A percentile compares a stretch with the other conserved stretches of the same genome.
These are phyloP conservation scores for Aspergillus terreus DNA, from an alignment of 2,329 filamentous ascomycete genomes.

Conservation along the genomic window DNA sequence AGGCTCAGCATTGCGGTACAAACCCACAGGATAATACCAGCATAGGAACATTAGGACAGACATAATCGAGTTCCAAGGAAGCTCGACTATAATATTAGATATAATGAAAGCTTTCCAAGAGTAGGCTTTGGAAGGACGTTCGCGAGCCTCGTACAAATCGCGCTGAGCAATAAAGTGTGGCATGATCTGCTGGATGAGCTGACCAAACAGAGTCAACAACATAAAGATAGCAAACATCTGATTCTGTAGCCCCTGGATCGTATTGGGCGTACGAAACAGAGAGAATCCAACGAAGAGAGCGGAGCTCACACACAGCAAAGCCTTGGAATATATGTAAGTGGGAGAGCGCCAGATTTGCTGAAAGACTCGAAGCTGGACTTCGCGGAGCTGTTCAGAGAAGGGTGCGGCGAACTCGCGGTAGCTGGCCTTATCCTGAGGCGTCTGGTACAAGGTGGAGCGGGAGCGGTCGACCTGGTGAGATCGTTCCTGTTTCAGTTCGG, in stretches of 20 bases:
- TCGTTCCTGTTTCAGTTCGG: no score
- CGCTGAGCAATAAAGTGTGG: slow-evolving; percentile 54
- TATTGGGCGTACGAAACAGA: slow-evolving; percentile 69
- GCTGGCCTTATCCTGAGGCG: slow-evolving; percentile 25
- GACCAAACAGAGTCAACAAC: slow-evolving; percentile 69
- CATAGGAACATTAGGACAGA: no score
- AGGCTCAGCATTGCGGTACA: no score
- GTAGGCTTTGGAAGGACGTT: slow-evolving; percentile 63
- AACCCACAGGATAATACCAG: no score
- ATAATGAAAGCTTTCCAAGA: slow-evolving; percentile 68
- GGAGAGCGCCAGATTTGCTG: slow-evolving; percentile 87
- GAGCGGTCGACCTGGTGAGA: no score
- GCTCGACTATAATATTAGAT: slow-evolving; percentile 65
- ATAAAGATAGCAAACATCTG: slow-evolving; percentile 86
- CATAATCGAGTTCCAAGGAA: slow-evolving; percentile 52
- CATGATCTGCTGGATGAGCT: slow-evolving; percentile 48
- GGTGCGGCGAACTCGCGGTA: slow-evolving; percentile 75
- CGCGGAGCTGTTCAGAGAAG: slow-evolving; percentile 61
- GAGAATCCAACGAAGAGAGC: slow-evolving; percentile 76
- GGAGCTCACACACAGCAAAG: slow-evolving; percentile 58
- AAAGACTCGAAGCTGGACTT: slow-evolving; percentile 69
- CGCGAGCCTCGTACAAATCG: slow-evolving; percentile 54
- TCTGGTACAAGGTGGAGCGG: no score
- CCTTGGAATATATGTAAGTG: slow-evolving; percentile 79
- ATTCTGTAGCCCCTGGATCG: slow-evolving; percentile 75